These are phyloP conservation scores for Neurospora sp. DNA, from an alignment of 495 filamentous ascomycete species.

Conservation along the genomic window DNA sequence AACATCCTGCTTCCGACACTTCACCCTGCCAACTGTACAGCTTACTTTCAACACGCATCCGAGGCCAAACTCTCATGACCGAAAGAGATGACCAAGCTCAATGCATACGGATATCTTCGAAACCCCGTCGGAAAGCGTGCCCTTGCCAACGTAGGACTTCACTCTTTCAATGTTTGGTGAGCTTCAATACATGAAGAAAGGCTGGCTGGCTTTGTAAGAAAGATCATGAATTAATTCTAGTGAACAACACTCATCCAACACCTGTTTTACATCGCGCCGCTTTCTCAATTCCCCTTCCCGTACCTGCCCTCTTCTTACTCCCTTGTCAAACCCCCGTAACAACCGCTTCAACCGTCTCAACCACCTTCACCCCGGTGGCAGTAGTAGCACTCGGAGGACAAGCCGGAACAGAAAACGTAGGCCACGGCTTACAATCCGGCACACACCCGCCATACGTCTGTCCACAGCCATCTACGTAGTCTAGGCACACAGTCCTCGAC, in stretches of 20 bases:
- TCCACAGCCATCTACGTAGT: neutral
- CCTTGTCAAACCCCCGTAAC: neutral
- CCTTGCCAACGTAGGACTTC: neutral
- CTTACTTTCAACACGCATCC: neutral
- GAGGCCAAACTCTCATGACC: neutral
- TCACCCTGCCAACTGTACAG: neutral
- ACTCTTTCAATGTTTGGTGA: neutral
- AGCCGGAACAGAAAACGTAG: neutral
- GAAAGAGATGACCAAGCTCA: neutral
- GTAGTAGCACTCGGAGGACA: neutral
- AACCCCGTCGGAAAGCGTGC: neutral
- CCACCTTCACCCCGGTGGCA: neutral
- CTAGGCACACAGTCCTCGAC: neutral
- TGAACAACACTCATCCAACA: neutral
- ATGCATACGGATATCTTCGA: neutral
- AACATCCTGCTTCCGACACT: neutral
- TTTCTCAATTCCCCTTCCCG: neutral
- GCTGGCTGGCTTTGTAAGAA: neutral
- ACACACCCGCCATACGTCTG: neutral
- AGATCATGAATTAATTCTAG: neutral
- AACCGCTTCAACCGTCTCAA: neutral
- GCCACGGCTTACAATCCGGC: neutral
- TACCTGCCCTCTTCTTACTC: neutral
- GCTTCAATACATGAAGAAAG: neutral
- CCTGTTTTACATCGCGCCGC: neutral